phyloP scores from a whole-genome alignment of 2,329 filamentous ascomycete genomes.

The Neofusicoccum sp. region DNA sequence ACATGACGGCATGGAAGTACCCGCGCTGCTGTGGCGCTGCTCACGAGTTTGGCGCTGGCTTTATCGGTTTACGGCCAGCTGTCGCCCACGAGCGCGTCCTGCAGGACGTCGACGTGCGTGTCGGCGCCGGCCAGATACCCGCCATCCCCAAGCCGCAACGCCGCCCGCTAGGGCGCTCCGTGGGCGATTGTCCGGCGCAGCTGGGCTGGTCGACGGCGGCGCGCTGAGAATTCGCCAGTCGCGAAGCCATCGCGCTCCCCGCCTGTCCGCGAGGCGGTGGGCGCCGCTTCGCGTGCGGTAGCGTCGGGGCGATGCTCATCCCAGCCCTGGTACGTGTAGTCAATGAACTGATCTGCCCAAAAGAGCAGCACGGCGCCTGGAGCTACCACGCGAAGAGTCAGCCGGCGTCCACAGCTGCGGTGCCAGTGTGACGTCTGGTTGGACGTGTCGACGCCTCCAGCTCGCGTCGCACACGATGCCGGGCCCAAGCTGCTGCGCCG shows the following conservation, averaged over 20 bases:
- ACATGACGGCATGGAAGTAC: conserved; percentile 3
- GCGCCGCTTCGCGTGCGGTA: conserved; percentile 1
- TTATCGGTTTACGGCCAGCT: not conserved
- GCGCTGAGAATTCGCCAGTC: not conserved
- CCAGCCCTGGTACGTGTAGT: conserved; percentile 1
- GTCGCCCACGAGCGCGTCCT: not conserved
- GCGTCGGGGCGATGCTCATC: conserved; percentile 7
- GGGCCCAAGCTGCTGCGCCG: conserved; percentile 1
- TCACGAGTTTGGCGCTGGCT: not conserved
- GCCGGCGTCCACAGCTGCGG: not conserved
- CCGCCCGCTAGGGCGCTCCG: conserved; percentile 2
- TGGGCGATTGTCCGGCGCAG: not conserved
- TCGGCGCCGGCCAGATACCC: not conserved
- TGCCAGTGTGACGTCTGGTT: conserved; percentile 15
- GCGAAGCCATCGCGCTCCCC: not conserved
- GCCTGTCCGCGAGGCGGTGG: not conserved
- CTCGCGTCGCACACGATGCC: conserved; percentile 13
- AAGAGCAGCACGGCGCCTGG: conserved; percentile 8
- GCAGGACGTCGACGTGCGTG: not conserved
- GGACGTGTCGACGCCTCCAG: not conserved
- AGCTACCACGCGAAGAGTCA: not conserved
- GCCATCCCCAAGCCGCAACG: conserved; percentile 6
- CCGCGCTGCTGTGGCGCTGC: conserved; percentile 6
- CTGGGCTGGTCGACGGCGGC: not conserved
- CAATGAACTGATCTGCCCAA: conserved; percentile 14